Evolutionary conservation across 2,329 filamentous ascomycete species (phyloP).

Genomic region (Bipolaris bicolor): DNA sequence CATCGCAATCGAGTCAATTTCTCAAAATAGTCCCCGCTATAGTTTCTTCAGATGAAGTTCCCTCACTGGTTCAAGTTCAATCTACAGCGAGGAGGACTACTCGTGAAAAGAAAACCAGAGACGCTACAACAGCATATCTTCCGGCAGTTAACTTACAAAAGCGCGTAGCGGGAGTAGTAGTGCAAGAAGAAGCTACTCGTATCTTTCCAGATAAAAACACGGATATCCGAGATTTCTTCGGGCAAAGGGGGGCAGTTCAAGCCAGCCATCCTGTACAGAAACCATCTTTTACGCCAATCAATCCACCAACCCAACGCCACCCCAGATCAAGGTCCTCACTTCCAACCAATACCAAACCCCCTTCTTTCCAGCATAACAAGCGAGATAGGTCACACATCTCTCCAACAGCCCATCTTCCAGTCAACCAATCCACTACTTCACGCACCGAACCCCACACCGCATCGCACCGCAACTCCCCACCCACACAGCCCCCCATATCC

Average conservation of each 20-base stretch:
- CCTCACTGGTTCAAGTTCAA: slow-evolving; percentile 13
- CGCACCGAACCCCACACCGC: not conserved
- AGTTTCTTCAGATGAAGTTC: not conserved
- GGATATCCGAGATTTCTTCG: slow-evolving; percentile 39
- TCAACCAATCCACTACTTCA: not conserved
- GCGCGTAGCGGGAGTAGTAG: not conserved
- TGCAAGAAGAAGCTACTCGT: not conserved
- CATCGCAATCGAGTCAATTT: not conserved
- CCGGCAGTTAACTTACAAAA: not conserved
- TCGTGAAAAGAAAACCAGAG: slow-evolving; percentile 9
- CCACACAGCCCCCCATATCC: not conserved
- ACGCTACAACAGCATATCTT: slow-evolving; percentile 1
- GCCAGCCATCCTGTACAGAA: not conserved
- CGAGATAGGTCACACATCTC: not conserved
- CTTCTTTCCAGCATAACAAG: not conserved
- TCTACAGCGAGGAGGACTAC: not conserved
- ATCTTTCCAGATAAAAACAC: slow-evolving; percentile 21
- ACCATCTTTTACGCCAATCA: slow-evolving; percentile 19
- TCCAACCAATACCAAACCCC: not conserved
- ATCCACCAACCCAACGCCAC: not conserved
- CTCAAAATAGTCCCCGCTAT: not conserved
- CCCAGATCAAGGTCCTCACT: not conserved
- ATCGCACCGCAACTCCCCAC: not conserved
- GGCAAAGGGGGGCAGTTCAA: not conserved
- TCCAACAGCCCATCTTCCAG: not conserved